A percentile compares a stretch with the other conserved stretches of the same genome.
These are phyloP conservation scores for Fomitiporia mediterranea DNA, from an alignment of 1,284 basidiomycete genomes.

Conservation along the genomic window DNA sequence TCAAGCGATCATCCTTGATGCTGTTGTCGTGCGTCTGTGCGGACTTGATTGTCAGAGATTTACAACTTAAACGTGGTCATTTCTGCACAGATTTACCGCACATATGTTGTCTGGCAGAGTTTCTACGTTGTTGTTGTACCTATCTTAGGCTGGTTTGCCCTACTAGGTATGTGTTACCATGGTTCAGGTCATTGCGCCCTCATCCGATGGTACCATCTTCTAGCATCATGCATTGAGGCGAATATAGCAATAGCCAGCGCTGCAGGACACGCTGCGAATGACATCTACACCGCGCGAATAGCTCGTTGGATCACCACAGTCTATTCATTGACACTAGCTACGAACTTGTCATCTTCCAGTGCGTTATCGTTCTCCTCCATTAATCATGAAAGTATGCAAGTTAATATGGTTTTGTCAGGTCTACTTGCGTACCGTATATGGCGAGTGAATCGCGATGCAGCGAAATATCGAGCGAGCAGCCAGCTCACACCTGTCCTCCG, in stretches of 20 bases:
- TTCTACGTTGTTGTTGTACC: not conserved
- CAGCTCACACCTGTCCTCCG: constrained; percentile 27
- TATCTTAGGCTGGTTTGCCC: not conserved
- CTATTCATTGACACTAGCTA: not conserved
- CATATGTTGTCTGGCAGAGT: not conserved
- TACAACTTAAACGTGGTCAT: not conserved
- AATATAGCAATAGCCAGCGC: not conserved
- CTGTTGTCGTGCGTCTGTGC: not conserved
- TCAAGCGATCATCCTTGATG: not conserved
- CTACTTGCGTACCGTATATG: constrained; percentile 3
- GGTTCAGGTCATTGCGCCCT: no score
- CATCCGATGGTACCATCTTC: no score
- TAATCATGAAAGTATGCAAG: not conserved
- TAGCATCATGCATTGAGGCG: not conserved
- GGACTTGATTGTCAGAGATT: not conserved
- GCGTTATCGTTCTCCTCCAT: not conserved
- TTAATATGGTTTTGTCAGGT: not conserved
- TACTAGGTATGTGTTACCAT: not conserved
- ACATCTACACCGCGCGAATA: not conserved
- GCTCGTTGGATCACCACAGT: not conserved
- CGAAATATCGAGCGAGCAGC: not conserved
- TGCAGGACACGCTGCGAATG: not conserved
- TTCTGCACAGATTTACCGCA: not conserved
- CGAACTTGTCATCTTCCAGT: not conserved
- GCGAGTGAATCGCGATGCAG: not conserved